Evolutionary conservation across 2,329 filamentous ascomycete species (phyloP), one percentile per base, ranked within the genome.

Genomic region (Sordariomycetes sp.): DNA sequence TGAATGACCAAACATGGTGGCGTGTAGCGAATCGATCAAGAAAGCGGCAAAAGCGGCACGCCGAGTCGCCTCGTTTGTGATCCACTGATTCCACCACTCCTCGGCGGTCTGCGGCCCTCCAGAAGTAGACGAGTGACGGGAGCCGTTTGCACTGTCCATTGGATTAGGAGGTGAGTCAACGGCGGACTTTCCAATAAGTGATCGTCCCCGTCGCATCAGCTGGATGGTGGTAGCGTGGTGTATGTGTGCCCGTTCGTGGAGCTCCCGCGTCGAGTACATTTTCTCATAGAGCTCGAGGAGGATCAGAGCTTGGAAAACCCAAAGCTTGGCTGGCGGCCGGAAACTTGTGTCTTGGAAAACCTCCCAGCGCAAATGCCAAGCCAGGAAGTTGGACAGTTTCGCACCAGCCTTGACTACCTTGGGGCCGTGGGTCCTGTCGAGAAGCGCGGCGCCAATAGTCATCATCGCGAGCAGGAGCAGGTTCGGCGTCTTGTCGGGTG

Each of bases 1-100:
- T 4, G 88, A 92, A 57, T 96, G 92, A 1, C 90, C 92, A 57
- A 96, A 96, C 83, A 98, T 95, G 19, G 87, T 94, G 2, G 88
- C 87, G 56, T 98, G 92, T 2, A 88, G 93, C 5, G 88, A 94
- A 55, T 98, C 92, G 43, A 96, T 81, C 28, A 95, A 78, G 51
- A 96, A 96, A 0, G 92, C 92, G 1, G 85, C 87, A 60, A 95
- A 96, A 0, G 90, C 92, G 4, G 83, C 86, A 39, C 92, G 76
- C 20, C 86, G 72, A 0, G 88, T 96, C 2, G 90, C 84, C 55
- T 98, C 92, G 33, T 87, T 87, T 10, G 82, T 88, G 48, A 96
- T 92, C 92, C 92, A 96, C 46, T 86, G 79, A 47, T 87, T 84
- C 92, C 92, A 98, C 68, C 84, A 92, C 44, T 94, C 87, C 42